Evolutionary conservation across 2,329 filamentous ascomycete genomes (phyloP), one percentile per base, ranked within the genome.

Genomic region (Geosmithia putterillii): DNA sequence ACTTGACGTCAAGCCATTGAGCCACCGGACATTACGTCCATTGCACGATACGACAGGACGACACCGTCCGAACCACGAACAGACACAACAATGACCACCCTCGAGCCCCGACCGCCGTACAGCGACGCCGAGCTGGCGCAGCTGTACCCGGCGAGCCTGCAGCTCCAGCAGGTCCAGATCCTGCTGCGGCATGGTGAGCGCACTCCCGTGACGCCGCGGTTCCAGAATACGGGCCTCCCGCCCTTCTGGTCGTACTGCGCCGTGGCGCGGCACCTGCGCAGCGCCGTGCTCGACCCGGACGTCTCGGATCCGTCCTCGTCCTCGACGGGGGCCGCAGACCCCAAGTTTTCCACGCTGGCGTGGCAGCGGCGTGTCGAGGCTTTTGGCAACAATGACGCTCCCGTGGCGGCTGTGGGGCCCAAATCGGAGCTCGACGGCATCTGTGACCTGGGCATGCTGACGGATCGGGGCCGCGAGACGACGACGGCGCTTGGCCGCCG

Each of bases 171-270:
- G 47, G 92, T 96, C 41, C 92, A 98, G 66, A 73, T 96, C 53
- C 75, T 88, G 48, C 74, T 88, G 54, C 81, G 84, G 45, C 84
- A 89, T 63, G 84, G 84, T 64, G 77, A 81, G 67, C 81, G 90
- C 45, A 90, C 83, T 7, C 90, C 90, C 22, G 85, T 96, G 22
- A 84, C 79, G 45, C 74, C 85, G n/a, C 83, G 92, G 35, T 95
- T 98, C 60, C 76, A 85, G 57, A 92, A 90, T 65, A 75, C 76
- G 40, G 79, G 78, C 10, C 70, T 83, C n/a, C 59, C 65, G 38
- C 58, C 72, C 41, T 81, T 79, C 63, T 98, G 92, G 92, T 87
- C 92, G 2, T 96, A 95, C 64, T 98, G 92, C 65, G 75, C 76
- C 50, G 77, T 81, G 44, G 85, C 84, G 19, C 75, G 78, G 46